These are phyloP conservation scores for Skeletonema costatum DNA, from an alignment of 108 stramenopile genomes.

Conservation along the genomic window DNA sequence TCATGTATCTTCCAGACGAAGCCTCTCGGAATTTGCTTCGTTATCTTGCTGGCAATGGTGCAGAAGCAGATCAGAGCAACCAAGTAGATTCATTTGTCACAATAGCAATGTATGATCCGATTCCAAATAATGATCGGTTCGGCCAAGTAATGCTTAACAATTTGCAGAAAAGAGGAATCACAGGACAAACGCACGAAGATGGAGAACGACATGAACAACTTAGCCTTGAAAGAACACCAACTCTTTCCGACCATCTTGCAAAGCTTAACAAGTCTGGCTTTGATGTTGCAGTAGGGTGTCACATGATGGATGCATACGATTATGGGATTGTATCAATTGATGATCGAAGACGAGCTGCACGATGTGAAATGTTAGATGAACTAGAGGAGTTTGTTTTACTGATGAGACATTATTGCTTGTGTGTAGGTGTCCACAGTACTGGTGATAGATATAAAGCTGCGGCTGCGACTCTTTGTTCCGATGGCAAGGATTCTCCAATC, in stretches of 20 bases:
- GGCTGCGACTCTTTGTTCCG: constrained; percentile 17
- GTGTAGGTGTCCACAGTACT: constrained; percentile 39
- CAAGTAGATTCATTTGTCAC: constrained; percentile 28
- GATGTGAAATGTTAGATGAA: constrained; percentile 87
- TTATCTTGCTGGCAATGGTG: constrained; percentile 9
- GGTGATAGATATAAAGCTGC: constrained; percentile 1
- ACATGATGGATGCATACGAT: constrained; percentile 85
- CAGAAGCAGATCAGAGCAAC: neutral
- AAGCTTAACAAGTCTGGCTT: constrained; percentile 55
- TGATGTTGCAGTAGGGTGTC: constrained; percentile 62
- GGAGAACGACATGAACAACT: constrained; percentile 10
- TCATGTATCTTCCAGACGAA: constrained; percentile 78
- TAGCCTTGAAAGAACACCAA: constrained; percentile 54
- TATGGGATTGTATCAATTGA: constrained; percentile 51
- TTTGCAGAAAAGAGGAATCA: constrained; percentile 60
- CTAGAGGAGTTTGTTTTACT: constrained; percentile 83
- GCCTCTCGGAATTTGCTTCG: constrained; percentile 40
- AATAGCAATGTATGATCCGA: constrained; percentile 75
- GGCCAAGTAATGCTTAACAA: constrained; percentile 81
- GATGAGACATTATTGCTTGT: constrained; percentile 83
- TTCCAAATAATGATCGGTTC: constrained; percentile 65
- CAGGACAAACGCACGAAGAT: constrained; percentile 19
- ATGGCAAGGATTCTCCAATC: constrained; percentile 32
- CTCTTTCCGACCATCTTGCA: constrained; percentile 59
- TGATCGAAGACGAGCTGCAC: constrained; percentile 64